phyloP scores from a whole-genome alignment of 2,329 filamentous ascomycete genomes.

The Ophiostoma sp. region DNA sequence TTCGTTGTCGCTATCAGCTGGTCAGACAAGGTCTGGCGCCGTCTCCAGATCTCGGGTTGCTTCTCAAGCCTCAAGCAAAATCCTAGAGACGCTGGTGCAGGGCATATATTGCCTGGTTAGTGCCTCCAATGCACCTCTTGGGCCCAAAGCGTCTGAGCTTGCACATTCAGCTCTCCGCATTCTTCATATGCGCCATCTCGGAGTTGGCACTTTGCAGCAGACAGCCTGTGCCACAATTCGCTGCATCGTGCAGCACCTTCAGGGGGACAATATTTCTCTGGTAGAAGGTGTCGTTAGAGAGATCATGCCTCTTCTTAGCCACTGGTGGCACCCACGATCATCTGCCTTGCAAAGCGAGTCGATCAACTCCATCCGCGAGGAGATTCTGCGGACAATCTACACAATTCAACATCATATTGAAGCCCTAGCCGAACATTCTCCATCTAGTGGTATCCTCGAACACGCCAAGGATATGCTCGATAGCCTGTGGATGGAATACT shows the following conservation, averaged over 20 bases:
- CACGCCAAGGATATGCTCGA: slow-evolving; percentile 63
- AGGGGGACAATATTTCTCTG: slow-evolving; percentile 63
- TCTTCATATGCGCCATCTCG: slow-evolving; percentile 54
- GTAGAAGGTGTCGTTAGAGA: slow-evolving; percentile 55
- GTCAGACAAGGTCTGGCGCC: slow-evolving; percentile 33
- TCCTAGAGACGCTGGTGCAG: slow-evolving; percentile 54
- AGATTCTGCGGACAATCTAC: slow-evolving; percentile 69
- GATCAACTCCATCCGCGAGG: slow-evolving; percentile 61
- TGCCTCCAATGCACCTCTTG: slow-evolving; percentile 62
- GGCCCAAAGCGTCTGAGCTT: slow-evolving; percentile 51
- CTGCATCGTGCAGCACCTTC: slow-evolving; percentile 57
- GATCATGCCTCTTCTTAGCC: slow-evolving; percentile 64
- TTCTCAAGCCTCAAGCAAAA: slow-evolving; percentile 33
- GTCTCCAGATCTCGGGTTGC: slow-evolving; percentile 28
- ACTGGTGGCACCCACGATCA: slow-evolving; percentile 69
- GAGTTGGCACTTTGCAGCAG: slow-evolving; percentile 60
- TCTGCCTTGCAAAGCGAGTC: slow-evolving; percentile 51
- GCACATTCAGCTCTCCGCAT: slow-evolving; percentile 54
- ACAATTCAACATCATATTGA: slow-evolving; percentile 60
- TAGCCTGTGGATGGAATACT: slow-evolving; percentile 72
- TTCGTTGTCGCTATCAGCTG: slow-evolving; percentile 32
- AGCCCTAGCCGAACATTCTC: slow-evolving; percentile 45
- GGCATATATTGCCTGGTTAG: slow-evolving; percentile 61
- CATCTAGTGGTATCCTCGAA: slow-evolving; percentile 38
- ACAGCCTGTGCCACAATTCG: slow-evolving; percentile 73